phyloP scores from a whole-genome alignment of 768 basidiomycete species.

The Trametes cingulata region DNA sequence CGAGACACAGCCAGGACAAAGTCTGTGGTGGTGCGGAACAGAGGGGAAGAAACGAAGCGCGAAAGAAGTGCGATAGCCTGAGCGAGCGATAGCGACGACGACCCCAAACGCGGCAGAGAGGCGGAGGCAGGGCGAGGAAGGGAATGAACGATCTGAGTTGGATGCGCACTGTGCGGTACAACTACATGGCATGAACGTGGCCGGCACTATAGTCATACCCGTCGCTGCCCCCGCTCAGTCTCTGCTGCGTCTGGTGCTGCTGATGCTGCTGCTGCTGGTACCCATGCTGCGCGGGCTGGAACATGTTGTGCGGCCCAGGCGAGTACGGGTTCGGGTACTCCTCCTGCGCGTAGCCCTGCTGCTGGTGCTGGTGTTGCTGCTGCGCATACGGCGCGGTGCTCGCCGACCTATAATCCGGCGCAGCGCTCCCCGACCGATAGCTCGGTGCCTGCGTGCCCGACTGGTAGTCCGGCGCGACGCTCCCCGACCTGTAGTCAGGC shows the following conservation, averaged over 20 bases:
- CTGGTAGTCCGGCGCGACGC: slow-evolving; percentile 13
- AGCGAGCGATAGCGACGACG: neutral
- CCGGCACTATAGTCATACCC: slow-evolving; percentile 28
- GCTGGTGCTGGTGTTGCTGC: slow-evolving; percentile 6
- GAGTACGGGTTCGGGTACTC: slow-evolving; percentile 20
- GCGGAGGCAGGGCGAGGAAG: neutral
- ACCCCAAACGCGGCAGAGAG: neutral
- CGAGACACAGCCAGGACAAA: neutral
- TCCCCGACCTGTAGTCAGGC: slow-evolving; percentile 14
- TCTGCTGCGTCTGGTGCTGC: slow-evolving; percentile 20
- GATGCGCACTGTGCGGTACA: neutral
- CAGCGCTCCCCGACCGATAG: slow-evolving; percentile 10
- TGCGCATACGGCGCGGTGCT: slow-evolving; percentile 13
- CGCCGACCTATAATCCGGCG: slow-evolving; percentile 13
- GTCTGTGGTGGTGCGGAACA: neutral
- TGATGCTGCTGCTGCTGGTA: slow-evolving; percentile 12
- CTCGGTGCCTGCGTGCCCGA: slow-evolving; percentile 10
- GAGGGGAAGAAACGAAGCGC: neutral
- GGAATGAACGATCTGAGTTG: slow-evolving; percentile 1
- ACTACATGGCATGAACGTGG: slow-evolving; percentile 31
- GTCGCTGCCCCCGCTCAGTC: slow-evolving; percentile 15
- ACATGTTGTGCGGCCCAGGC: slow-evolving; percentile 14
- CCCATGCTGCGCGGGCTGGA: slow-evolving; percentile 12
- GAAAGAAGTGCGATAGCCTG: slow-evolving; percentile 7
- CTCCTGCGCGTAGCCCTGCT: slow-evolving; percentile 7